Percentiles rank a stretch among this genome's conserved stretches.
phyloP scores from a whole-genome alignment of 2,329 filamentous ascomycete species.

The Blastomyces gilchristii region DNA sequence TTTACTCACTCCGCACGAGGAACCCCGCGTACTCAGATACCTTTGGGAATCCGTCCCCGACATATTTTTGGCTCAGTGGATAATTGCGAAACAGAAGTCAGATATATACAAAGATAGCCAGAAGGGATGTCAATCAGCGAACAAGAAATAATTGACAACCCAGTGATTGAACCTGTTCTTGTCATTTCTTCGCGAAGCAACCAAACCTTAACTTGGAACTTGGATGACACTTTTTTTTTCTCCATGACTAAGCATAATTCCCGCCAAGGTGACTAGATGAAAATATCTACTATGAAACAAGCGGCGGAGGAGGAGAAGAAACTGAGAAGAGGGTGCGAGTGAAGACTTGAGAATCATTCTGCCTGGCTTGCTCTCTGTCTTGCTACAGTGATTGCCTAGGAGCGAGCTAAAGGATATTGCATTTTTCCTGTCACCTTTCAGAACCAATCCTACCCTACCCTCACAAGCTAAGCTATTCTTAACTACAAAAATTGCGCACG shows the following conservation, averaged over 20 bases:
- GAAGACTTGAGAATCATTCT: not conserved
- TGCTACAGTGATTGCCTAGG: not conserved
- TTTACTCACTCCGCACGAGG: conserved; percentile 49
- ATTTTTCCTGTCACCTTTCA: not conserved
- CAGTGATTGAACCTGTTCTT: not conserved
- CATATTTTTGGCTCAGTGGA: conserved; percentile 8
- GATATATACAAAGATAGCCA: not conserved
- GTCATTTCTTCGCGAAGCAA: not conserved
- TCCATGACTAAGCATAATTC: not conserved
- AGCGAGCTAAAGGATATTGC: not conserved
- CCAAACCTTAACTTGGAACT: not conserved
- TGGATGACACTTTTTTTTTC: not conserved
- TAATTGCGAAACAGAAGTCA: not conserved
- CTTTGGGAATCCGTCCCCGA: conserved; percentile 39
- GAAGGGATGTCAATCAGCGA: not conserved
- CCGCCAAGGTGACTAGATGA: too few species aligned
- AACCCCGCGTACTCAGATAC: conserved; percentile 54
- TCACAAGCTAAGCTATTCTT: not conserved
- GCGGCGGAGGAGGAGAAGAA: not conserved
- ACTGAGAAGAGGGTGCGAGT: not conserved
- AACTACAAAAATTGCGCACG: not conserved
- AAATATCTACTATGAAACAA: not conserved
- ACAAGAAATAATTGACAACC: not conserved
- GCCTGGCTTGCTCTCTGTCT: not conserved
- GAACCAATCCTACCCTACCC: not conserved